phyloP scores from a whole-genome alignment of 495 filamentous ascomycete species.

The Penicillium malachiteum region DNA sequence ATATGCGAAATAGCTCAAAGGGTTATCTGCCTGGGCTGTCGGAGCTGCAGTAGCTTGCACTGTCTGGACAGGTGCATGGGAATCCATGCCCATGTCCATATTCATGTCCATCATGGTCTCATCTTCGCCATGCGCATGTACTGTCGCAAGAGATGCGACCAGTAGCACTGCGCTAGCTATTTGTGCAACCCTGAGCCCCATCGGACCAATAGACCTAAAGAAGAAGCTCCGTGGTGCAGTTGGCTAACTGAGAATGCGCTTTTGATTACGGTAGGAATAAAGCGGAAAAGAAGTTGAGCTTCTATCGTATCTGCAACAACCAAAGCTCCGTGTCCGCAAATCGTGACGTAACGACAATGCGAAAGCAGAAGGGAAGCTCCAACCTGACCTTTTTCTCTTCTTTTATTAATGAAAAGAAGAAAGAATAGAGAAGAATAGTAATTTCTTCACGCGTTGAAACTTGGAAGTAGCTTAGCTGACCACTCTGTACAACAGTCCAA shows the following conservation, averaged over 20 bases:
- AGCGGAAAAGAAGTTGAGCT: slow-evolving; percentile 7
- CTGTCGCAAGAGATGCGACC: slow-evolving; percentile 34
- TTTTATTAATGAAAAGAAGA: slow-evolving; percentile 3
- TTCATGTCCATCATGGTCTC: slow-evolving; percentile 31
- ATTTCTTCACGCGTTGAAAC: neutral
- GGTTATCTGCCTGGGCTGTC: slow-evolving; percentile 16
- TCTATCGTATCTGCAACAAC: slow-evolving; percentile 8
- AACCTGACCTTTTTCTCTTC: neutral
- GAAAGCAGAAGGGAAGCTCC: slow-evolving; percentile 9
- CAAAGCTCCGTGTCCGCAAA: slow-evolving; percentile 13
- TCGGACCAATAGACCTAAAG: slow-evolving; percentile 4
- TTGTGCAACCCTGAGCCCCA: slow-evolving; percentile 26
- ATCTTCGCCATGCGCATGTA: slow-evolving; percentile 38
- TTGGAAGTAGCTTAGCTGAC: too few species aligned
- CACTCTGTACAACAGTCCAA: neutral
- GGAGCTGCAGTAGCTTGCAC: slow-evolving; percentile 34
- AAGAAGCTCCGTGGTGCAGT: neutral
- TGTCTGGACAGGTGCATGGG: slow-evolving; percentile 6
- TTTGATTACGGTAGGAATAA: slow-evolving; percentile 2
- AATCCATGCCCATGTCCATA: slow-evolving; percentile 42
- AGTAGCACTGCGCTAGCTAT: slow-evolving; percentile 34
- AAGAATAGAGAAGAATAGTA: neutral
- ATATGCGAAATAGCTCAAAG: slow-evolving; percentile 74
- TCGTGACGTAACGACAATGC: slow-evolving; percentile 30
- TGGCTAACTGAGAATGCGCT: neutral